Evolutionary conservation across 2,329 filamentous ascomycete species (phyloP), one percentile per base, ranked within the genome.

Genomic region (Paecilomyces sp.): DNA sequence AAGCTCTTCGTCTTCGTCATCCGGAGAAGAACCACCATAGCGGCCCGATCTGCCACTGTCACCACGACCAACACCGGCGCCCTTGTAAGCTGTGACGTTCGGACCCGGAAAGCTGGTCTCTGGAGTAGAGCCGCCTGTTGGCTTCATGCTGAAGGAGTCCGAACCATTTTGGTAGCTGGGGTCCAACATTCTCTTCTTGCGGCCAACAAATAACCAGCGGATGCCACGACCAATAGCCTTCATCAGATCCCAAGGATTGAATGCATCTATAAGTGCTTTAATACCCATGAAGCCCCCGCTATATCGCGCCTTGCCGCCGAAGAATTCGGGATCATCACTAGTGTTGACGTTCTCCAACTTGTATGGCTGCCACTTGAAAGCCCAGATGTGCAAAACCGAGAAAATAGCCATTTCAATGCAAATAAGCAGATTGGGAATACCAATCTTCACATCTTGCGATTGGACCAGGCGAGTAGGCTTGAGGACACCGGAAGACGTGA

Each of bases 331-430:
- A 60, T 80, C 72, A 56, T 75, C 77, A 57, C 80, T 71, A 57
- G 72, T 67, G 51, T 82, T 80, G 77, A 81, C n/a, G 73, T 75
- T 33, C 71, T 67, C 56, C 76, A 80, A 22, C 24, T 74, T 78
- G 73, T 96, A 96, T 0, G 86, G 86, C 59, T 82, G 81, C 80
- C 88, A 94, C 1, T 89, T 83, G 70, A 94, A 96, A 2, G 92
- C 90, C 80, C 87, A 95, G 15, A 94, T 76, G 72, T 96, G 91
- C 57, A 96, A 75, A 53, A 92, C 69, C 18, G 89, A 80, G 68
- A 96, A 95, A 31, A 90, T 77, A 8, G 89, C 85, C 91, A 96
- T 96, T 74, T 96, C 91, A 50, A 94, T 79, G 69, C 89, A 92
- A 25, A 94, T 84, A 11, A 95, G 79, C 57, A 93, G 77, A 30